Percentiles rank a stretch among this genome's conserved stretches.
Evolutionary conservation across 164 flowering plant genomes (phyloP).

Genomic region (Macadamia integrifolia): DNA sequence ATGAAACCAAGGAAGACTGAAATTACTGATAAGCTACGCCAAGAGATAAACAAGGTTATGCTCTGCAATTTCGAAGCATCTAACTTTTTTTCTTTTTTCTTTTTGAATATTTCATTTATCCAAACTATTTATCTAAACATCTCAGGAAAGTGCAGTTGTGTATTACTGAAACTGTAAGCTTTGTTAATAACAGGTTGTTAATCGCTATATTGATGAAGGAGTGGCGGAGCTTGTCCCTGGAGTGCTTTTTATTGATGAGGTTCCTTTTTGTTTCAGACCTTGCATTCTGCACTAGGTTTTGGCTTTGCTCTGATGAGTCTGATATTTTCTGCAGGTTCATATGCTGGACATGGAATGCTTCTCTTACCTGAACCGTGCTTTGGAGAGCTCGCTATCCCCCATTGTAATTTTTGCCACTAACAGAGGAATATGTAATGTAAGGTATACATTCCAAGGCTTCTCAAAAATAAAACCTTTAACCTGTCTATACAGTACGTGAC

Average conservation of each 20-base stretch:
- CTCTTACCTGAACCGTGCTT: neutral
- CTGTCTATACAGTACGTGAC: too few relatives aligned
- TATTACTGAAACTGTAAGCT: neutral
- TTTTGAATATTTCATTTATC: neutral
- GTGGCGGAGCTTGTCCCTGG: slow-evolving; percentile 79
- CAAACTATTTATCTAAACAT: neutral
- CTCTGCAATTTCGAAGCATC: neutral
- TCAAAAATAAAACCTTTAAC: too few relatives aligned
- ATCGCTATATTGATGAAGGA: slow-evolving; percentile 68
- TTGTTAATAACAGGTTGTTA: slow-evolving; percentile 45
- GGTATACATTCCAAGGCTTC: neutral
- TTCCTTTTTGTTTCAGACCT: slow-evolving; percentile 12
- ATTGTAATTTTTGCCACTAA: neutral
- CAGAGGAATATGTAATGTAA: neutral
- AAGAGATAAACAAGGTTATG: slow-evolving; percentile 64
- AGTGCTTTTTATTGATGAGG: slow-evolving; percentile 64
- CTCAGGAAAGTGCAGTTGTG: neutral
- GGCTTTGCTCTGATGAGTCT: neutral
- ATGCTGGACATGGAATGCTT: slow-evolving; percentile 1
- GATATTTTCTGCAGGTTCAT: neutral
- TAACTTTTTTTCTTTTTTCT: neutral
- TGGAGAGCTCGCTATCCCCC: neutral
- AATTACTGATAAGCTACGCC: slow-evolving; percentile 70
- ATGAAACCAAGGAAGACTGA: slow-evolving; percentile 76
- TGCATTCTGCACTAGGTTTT: neutral